phyloP scores from a whole-genome alignment of 371 early-diverging fungal genomes.

The Funneliformis caledonium region DNA sequence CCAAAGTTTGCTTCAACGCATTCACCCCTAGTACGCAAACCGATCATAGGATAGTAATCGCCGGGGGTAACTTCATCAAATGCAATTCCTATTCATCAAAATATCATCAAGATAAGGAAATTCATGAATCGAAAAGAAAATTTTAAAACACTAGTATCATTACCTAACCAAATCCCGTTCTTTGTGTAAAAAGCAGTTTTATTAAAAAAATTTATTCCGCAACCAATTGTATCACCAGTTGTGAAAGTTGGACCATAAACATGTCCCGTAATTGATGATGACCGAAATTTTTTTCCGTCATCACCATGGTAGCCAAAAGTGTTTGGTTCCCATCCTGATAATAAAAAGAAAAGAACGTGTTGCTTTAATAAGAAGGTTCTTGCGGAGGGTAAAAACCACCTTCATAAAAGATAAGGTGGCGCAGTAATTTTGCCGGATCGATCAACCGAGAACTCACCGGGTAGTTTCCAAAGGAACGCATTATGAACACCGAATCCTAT shows the following conservation, averaged over 20 bases:
- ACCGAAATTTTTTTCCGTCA: conserved; percentile 73
- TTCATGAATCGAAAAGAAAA: background rate
- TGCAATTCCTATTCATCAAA: background rate
- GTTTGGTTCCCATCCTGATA: conserved; percentile 65
- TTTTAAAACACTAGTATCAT: background rate
- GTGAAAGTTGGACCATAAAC: conserved; percentile 89
- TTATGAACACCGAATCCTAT: background rate
- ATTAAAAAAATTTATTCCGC: conserved; percentile 83
- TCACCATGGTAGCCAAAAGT: conserved; percentile 84
- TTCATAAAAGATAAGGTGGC: too few relatives aligned
- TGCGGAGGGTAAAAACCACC: too few relatives aligned
- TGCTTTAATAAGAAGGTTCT: too few relatives aligned
- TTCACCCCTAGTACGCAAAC: conserved; percentile 82
- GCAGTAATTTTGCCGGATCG: too few relatives aligned
- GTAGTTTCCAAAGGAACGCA: background rate
- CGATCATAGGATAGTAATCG: conserved; percentile 75
- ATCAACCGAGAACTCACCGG: background rate
- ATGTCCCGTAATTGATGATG: conserved; percentile 58
- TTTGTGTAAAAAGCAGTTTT: conserved; percentile 86
- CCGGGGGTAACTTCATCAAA: conserved; percentile 41
- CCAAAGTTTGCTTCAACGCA: conserved; percentile 85
- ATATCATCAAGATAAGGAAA: background rate
- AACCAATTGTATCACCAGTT: conserved; percentile 91
- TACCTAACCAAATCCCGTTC: conserved; percentile 86
- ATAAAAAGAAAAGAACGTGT: background rate